These are phyloP conservation scores for Calocera viscosa DNA, from an alignment of 768 basidiomycete species.

Conservation along the genomic window DNA sequence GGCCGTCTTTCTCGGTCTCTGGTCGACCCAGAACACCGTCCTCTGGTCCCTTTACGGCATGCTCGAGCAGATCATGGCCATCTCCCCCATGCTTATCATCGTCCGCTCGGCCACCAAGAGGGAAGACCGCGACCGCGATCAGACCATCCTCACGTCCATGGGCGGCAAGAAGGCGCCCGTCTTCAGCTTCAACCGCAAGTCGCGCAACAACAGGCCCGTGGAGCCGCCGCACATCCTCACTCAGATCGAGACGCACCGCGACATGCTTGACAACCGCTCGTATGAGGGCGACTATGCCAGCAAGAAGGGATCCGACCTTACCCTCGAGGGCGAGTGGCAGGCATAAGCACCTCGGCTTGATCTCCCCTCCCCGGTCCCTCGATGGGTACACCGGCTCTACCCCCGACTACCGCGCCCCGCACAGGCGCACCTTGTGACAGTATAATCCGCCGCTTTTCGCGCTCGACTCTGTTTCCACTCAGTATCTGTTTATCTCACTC, in stretches of 20 bases:
- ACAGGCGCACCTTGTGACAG: not conserved
- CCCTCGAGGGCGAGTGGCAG: not conserved
- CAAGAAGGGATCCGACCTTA: not conserved
- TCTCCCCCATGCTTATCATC: conserved; percentile 7
- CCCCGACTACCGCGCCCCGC: not conserved
- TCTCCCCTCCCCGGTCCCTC: not conserved
- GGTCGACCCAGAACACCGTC: conserved; percentile 3
- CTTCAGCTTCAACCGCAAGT: conserved; percentile 2
- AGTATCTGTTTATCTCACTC: not conserved
- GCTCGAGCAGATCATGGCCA: conserved; percentile 2
- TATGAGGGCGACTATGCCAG: not conserved
- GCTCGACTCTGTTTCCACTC: not conserved
- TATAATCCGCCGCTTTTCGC: not conserved
- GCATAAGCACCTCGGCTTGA: not conserved
- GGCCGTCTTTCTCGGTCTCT: conserved; percentile 5
- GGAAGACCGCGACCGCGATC: not conserved
- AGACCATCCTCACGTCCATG: not conserved
- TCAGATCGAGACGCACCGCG: conserved; percentile 3
- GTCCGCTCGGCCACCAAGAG: conserved; percentile 4
- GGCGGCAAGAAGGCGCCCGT: not conserved
- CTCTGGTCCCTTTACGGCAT: conserved; percentile 2
- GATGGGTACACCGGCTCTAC: not conserved
- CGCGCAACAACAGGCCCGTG: not conserved
- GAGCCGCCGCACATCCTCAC: conserved; percentile 7
- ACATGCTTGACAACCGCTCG: not conserved